These are phyloP conservation scores for Sporormia fimetaria DNA, from an alignment of 495 filamentous ascomycete species.

Conservation along the genomic window DNA sequence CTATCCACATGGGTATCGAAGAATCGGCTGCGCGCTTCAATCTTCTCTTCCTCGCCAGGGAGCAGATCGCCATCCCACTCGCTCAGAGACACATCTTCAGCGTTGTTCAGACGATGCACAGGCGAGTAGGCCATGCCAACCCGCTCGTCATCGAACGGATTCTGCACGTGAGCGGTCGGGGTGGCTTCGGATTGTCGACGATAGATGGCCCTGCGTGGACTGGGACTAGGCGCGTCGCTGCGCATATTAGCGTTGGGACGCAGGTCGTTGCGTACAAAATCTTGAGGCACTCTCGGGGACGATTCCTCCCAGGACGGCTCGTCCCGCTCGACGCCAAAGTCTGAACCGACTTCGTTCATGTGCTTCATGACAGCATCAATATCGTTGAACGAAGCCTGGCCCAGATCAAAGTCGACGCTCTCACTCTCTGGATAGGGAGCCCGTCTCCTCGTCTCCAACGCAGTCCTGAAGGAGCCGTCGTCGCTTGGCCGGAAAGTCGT, in stretches of 20 bases:
- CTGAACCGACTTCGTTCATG: constrained; percentile 57
- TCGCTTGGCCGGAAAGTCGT: constrained; percentile 31
- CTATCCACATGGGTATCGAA: constrained; percentile 83
- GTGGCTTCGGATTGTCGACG: constrained; percentile 14
- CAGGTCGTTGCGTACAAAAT: constrained; percentile 23
- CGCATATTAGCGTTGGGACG: constrained; percentile 21
- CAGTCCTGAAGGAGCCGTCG: constrained; percentile 26
- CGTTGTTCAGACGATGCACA: constrained; percentile 52
- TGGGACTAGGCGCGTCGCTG: constrained; percentile 68
- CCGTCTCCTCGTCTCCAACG: constrained; percentile 19
- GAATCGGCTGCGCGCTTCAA: constrained; percentile 61
- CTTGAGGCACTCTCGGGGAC: constrained; percentile 16
- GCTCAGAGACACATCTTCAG: constrained; percentile 55
- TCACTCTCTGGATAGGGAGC: constrained; percentile 25
- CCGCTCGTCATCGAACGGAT: constrained; percentile 38
- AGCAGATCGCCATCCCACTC: constrained; percentile 88
- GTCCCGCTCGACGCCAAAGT: constrained; percentile 54
- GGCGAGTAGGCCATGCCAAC: constrained; percentile 37
- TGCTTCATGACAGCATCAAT: constrained; percentile 80
- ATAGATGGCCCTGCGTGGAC: constrained; percentile 41
- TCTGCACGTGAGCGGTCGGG: constrained; percentile 20
- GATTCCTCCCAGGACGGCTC: constrained; percentile 30
- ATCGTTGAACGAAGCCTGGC: constrained; percentile 58
- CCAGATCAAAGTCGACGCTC: constrained; percentile 24
- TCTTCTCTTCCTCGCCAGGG: constrained; percentile 68